Evolutionary conservation across 192 early-diverging fungal species (phyloP).

Genomic region (Coemansia sp.): DNA sequence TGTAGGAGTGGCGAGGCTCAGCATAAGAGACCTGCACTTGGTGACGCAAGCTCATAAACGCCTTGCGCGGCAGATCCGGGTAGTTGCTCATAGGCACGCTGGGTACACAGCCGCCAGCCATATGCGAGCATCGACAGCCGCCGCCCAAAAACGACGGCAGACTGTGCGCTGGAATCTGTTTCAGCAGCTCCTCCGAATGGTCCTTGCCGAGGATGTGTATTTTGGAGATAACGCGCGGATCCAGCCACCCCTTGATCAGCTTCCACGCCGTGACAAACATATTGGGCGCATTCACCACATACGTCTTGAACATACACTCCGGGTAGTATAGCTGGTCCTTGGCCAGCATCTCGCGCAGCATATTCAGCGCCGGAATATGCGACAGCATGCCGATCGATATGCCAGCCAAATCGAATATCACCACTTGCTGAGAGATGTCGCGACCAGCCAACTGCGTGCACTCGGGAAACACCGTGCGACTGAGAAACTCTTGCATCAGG

Average conservation of each 20-base stretch:
- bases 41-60: constrained; percentile 32
- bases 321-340: constrained; percentile 95
- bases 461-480: constrained; percentile 73
- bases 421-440: constrained; percentile 79
- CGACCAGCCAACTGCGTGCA: constrained; percentile 70
- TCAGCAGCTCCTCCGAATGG: constrained; percentile 60
- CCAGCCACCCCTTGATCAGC: constrained; percentile 75
- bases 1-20: constrained; percentile 40
- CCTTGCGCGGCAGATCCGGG: constrained; percentile 46
- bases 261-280: constrained; percentile 86
- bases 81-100: constrained; percentile 43
- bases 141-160: constrained; percentile 75
- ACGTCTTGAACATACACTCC: constrained; percentile 89
- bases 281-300: constrained; percentile 90
- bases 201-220: constrained; percentile 65
- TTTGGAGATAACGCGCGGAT: constrained; percentile 67
- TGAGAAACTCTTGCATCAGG: constrained; percentile 71
- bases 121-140: constrained; percentile 70
- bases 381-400: constrained; percentile 73
- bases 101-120: constrained; percentile 68
- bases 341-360: constrained; percentile 72
- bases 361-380: constrained; percentile 69
- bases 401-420: constrained; percentile 90
- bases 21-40: constrained; percentile 45
- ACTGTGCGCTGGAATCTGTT: constrained; percentile 68